These are phyloP conservation scores for Salix viminalis DNA, from an alignment of 345 rosid species.

Conservation along the genomic window DNA sequence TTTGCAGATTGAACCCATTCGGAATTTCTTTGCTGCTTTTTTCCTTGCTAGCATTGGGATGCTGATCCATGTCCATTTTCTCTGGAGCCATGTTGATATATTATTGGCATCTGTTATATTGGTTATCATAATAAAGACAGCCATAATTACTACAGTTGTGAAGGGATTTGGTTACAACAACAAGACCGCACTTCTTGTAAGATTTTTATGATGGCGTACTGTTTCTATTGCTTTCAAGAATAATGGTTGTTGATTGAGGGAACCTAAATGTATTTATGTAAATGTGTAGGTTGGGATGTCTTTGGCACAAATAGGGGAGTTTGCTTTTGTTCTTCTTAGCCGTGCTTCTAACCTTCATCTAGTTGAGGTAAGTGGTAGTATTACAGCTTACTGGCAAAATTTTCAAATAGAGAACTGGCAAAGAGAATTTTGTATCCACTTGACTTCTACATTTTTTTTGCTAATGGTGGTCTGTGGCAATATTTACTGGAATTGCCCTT, in stretches of 20 bases:
- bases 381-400: not conserved
- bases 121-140: conserved; percentile 70
- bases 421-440: not conserved
- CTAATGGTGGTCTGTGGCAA: not conserved
- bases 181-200: conserved; percentile 82
- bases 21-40: conserved; percentile 88
- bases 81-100: conserved; percentile 90
- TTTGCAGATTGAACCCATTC: conserved; percentile 82
- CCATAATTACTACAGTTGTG: conserved; percentile 60
- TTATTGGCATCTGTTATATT: conserved; percentile 75
- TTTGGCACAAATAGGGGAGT: conserved; percentile 95
- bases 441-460: too few relatives aligned
- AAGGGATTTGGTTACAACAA: conserved; percentile 85
- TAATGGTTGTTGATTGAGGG: not conserved
- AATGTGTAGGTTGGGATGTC: conserved; percentile 79
- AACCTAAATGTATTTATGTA: not conserved
- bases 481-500: not conserved
- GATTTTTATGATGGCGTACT: conserved; percentile 15
- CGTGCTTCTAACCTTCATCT: conserved; percentile 96
- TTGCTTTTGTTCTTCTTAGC: conserved; percentile 92
- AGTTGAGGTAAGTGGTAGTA: conserved; percentile 66
- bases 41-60: conserved; percentile 93
- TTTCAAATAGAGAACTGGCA: not conserved
- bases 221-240: not conserved
- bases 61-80: conserved; percentile 84